Conservation (phyloP, 2,329 filamentous ascomycete species). For the Colletotrichum simmondsii region DNA sequence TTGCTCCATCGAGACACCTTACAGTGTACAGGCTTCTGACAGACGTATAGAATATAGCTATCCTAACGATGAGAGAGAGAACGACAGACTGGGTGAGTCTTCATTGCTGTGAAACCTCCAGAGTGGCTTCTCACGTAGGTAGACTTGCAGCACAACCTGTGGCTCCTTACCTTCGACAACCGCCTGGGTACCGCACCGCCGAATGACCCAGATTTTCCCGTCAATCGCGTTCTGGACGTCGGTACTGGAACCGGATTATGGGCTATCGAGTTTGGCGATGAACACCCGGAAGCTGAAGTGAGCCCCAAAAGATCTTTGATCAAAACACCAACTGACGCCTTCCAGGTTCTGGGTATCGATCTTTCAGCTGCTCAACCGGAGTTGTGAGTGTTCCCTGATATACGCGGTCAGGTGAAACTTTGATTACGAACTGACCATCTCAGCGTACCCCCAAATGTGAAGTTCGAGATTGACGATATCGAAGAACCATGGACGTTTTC, state of each 20-base stretch:
- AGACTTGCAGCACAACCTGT: background rate
- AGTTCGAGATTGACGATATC: constrained; percentile 52
- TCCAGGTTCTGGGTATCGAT: constrained; percentile 40
- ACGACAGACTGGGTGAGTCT: constrained; percentile 22
- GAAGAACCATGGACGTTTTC: constrained; percentile 44
- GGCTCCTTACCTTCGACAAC: background rate
- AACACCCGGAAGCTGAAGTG: constrained; percentile 36
- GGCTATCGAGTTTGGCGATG: constrained; percentile 44
- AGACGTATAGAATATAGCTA: constrained; percentile 15
- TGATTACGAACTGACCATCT: background rate
- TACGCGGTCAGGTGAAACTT: background rate
- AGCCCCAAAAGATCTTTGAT: background rate
- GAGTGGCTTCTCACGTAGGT: background rate
- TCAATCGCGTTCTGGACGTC: constrained; percentile 39
- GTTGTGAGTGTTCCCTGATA: constrained; percentile 52
- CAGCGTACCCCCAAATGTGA: constrained; percentile 48
- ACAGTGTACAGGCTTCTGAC: background rate
- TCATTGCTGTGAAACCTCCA: background rate
- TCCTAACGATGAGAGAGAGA: constrained; percentile 31
- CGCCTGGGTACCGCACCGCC: background rate
- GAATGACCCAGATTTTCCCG: constrained; percentile 11
- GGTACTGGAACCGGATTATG: constrained; percentile 45
- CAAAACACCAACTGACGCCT: background rate
- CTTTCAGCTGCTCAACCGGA: constrained; percentile 45
- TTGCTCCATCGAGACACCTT: background rate